Evolutionary conservation across 1,284 basidiomycete species (phyloP), one percentile per base, ranked within the genome.

Genomic region (Leucoagaricus sp.): DNA sequence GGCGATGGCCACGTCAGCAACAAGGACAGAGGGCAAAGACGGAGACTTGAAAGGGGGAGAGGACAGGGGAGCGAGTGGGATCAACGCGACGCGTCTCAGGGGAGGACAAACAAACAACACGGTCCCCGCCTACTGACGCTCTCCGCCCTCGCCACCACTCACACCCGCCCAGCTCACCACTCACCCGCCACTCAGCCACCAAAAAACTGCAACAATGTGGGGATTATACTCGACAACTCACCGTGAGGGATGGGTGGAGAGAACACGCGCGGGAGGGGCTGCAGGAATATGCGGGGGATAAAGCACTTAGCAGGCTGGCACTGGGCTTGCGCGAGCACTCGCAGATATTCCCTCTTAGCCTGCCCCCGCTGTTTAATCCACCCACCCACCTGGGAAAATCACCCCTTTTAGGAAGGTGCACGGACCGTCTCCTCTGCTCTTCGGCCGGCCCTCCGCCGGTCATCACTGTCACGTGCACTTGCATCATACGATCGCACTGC

Each of bases 41-140:
- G 10, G 19, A 3, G 29, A 28, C 2, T n/a, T 29, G 51, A 34
- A 28, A 23, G 21, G 46, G 26, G 36, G 28, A 33, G 34, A 42
- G 28, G 23, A n/a, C 19, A 33, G 50, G 29, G 23, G 31, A 25
- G 41, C 38, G 33, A 46, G 25, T 45, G 34, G 9, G 49, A 55
- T 55, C 48, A 59, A 52, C 58, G 54, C 53, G 58, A 59, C 58
- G 58, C 58, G 58, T 51, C 49, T 59, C 44, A 59, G 49, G 53
- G 54, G 49, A 44, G 53, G 58, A 49, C 58, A 59, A 57, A 57
- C 58, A 60, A 57, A 60, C 51, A 60, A 57, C 40, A 49, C 58
- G 58, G 36, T 33, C 52, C 21, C 38, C 19, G 45, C 33, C 42
- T 23, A 21, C 47, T 50, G 55, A 49, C 53, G 53, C 53, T 49